Evolutionary conservation across 768 basidiomycete species (phyloP), one percentile per base, ranked within the genome.

Genomic region (Mycena galericulata): DNA sequence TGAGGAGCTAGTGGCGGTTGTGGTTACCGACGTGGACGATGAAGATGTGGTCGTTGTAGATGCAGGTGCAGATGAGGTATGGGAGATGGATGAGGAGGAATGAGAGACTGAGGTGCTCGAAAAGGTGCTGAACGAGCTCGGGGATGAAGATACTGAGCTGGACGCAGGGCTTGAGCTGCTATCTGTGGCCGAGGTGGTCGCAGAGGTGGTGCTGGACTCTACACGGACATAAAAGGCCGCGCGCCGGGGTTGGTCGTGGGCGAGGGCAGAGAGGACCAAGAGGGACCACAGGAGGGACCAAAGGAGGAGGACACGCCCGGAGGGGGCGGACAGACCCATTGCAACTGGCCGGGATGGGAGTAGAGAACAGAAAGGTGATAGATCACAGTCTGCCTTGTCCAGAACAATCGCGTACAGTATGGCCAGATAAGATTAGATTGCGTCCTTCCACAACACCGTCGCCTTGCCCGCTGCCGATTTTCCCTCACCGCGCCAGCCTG

Each of bases 1-100:
- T 83, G 70, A 86, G 67, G 18, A 86, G 85, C 78, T 38, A 40
- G 68, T 65, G 45, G 65, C 64, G 68, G 64, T 70, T 18, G 62
- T 45, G 65, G 55, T 65, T 66, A 72, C 55, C 65, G 62, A 47
- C 69, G 69, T 68, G 71, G 68, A 67, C 27, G 67, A 66, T 58
- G 69, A 70, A 66, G 65, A 62, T 56, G 54, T 43, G 60, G 62
- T 22, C 30, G 40, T 34, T 14, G 58, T 27, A n/a, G 67, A 43
- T 46, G 49, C n/a, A n/a, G n/a, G n/a, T n/a, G n/a, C n/a, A n/a
- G n/a, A n/a, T n/a, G n/a, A n/a, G n/a, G n/a, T n/a, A 18, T 3
- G 50, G 12, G 56, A 22, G 18, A 40, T 24, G 17, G 53, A 41
- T 18, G 36, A 24, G 0, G 36, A 24, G 41, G 51, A 38, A n/a